These are phyloP conservation scores for Myxozyma monticola DNA, from an alignment of 805 yeast species.

Conservation along the genomic window DNA sequence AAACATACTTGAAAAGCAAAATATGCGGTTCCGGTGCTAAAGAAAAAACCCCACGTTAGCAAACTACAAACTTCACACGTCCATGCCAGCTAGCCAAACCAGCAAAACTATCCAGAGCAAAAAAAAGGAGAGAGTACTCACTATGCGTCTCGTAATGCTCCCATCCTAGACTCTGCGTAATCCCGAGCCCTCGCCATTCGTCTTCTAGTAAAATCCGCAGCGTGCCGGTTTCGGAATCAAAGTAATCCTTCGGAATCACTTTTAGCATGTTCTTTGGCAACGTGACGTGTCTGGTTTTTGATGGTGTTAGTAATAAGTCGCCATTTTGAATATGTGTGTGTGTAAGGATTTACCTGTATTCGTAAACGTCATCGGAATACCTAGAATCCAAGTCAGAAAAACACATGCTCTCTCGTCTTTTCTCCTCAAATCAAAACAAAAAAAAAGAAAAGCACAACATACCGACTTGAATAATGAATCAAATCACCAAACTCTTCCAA, in stretches of 20 bases:
- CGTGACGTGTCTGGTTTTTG: slow-evolving; percentile 83
- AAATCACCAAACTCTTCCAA: slow-evolving; percentile 88
- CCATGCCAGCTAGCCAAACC: too few species aligned
- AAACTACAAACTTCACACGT: neutral
- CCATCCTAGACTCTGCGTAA: slow-evolving; percentile 97
- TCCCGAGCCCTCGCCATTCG: slow-evolving; percentile 98
- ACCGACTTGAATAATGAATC: slow-evolving; percentile 87
- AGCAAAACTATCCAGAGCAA: neutral
- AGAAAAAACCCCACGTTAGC: neutral
- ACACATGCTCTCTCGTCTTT: neutral
- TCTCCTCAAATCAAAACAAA: neutral
- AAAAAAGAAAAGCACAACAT: slow-evolving; percentile 24
- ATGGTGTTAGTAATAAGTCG: neutral
- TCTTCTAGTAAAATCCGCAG: slow-evolving; percentile 86
- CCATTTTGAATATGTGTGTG: neutral
- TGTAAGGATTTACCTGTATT: slow-evolving; percentile 57
- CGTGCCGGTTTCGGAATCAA: slow-evolving; percentile 91
- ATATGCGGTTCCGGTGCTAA: slow-evolving; percentile 96
- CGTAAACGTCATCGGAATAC: slow-evolving; percentile 87
- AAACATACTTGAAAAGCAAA: slow-evolving; percentile 62
- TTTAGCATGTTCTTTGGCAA: slow-evolving; percentile 94
- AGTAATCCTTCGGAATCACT: slow-evolving; percentile 90
- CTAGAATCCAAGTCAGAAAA: slow-evolving; percentile 38
- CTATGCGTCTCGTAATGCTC: slow-evolving; percentile 92
- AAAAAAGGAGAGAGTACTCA: slow-evolving; percentile 28